phyloP scores from a whole-genome alignment of 164 flowering plant genomes.

The Macadamia integrifolia region DNA sequence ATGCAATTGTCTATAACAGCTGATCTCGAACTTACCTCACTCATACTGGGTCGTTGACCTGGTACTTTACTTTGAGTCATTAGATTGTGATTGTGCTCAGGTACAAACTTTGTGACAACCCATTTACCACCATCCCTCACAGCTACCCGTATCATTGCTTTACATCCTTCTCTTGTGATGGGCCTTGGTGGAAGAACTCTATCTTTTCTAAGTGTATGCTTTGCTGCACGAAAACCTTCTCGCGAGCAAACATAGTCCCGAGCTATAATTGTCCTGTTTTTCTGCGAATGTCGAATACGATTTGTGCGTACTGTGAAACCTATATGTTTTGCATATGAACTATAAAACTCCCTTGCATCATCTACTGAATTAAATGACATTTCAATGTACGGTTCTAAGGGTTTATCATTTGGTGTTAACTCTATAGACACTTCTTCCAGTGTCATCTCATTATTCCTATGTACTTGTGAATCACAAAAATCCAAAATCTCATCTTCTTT shows the following conservation, averaged over 20 bases:
- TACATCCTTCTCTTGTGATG: slow-evolving; percentile 30
- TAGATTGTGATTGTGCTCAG: slow-evolving; percentile 29
- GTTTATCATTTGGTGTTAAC: neutral
- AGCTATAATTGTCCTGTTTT: slow-evolving; percentile 23
- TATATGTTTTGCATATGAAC: slow-evolving; percentile 23
- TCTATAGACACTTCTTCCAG: neutral
- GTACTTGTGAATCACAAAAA: neutral
- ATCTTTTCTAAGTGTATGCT: slow-evolving; percentile 24
- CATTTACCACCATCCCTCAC: slow-evolving; percentile 26
- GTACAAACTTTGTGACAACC: slow-evolving; percentile 26
- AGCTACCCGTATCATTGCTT: slow-evolving; percentile 29
- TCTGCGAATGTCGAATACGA: slow-evolving; percentile 24
- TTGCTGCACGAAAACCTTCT: slow-evolving; percentile 29
- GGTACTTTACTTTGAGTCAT: slow-evolving; percentile 18
- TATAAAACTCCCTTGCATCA: slow-evolving; percentile 26
- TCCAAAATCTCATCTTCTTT: neutral
- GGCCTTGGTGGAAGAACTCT: slow-evolving; percentile 29
- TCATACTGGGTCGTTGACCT: slow-evolving; percentile 10
- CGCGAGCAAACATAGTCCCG: slow-evolving; percentile 30
- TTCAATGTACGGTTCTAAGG: slow-evolving; percentile 17
- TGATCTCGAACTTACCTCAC: slow-evolving; percentile 7
- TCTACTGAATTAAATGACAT: slow-evolving; percentile 24
- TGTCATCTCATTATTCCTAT: neutral
- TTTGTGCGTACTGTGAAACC: slow-evolving; percentile 29
- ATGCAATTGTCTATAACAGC: neutral